These are phyloP conservation scores for Coemansia sp. DNA, from an alignment of 192 early-diverging fungal genomes.

Conservation along the genomic window DNA sequence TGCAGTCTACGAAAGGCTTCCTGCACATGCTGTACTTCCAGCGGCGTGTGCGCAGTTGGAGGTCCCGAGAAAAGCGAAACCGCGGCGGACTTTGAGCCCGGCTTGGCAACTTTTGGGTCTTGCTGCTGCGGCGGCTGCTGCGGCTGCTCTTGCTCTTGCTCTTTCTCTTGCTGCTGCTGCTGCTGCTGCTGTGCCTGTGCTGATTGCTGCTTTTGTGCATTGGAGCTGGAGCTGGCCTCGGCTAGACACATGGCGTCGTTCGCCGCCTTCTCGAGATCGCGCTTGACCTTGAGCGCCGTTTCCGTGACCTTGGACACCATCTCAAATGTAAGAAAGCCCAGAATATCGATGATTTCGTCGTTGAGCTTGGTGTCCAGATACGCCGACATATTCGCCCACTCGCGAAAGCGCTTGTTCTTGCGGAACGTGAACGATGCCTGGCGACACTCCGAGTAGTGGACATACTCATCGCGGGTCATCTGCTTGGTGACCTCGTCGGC, in stretches of 20 bases:
- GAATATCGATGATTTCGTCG: constrained; percentile 92
- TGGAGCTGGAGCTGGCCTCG: constrained; percentile 7
- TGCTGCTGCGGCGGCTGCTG: constrained; percentile 9
- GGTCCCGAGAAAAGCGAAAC: constrained; percentile 76
- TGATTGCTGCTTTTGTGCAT: neutral
- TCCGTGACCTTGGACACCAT: constrained; percentile 92
- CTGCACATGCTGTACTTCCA: constrained; percentile 84
- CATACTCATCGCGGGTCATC: constrained; percentile 99
- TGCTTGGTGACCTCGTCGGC: constrained; percentile 90
- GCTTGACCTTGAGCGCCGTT: constrained; percentile 74
- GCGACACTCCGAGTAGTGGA: constrained; percentile 97
- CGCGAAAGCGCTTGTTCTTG: constrained; percentile 87
- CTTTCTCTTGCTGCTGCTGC: too few species aligned
- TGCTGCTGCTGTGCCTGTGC: constrained; percentile 1
- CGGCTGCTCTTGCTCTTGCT: neutral
- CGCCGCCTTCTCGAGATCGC: constrained; percentile 58
- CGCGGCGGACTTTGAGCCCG: constrained; percentile 21
- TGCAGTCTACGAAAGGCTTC: constrained; percentile 91
- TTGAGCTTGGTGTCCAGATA: constrained; percentile 88
- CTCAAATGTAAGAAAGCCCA: constrained; percentile 94
- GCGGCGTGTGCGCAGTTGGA: constrained; percentile 72
- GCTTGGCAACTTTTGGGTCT: constrained; percentile 8
- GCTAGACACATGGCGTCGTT: constrained; percentile 19
- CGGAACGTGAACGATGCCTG: constrained; percentile 97
- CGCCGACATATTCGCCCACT: constrained; percentile 90